Evolutionary conservation across 305 asterid species (phyloP).

Genomic region (Fraxinus xanthoxyloides): DNA sequence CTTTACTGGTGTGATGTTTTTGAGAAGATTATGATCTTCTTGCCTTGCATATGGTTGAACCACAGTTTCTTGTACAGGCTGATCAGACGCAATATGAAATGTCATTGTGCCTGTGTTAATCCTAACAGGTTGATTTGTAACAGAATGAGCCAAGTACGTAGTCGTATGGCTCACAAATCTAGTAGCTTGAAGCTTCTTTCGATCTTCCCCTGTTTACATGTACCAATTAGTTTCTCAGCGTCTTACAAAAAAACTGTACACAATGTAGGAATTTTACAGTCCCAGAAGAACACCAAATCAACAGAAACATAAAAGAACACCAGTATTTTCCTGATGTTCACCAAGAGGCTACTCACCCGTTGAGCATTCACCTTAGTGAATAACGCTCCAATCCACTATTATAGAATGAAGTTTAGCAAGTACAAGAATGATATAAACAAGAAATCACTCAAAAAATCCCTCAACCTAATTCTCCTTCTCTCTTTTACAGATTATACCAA

Average conservation of each 20-base stretch:
- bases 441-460: no score
- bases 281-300: no score
- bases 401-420: no score
- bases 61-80: slow-evolving; percentile 1
- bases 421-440: no score
- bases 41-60: slow-evolving; percentile 51
- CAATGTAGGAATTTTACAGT: no score
- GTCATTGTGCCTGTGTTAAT: slow-evolving; percentile 37
- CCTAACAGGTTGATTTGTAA: slow-evolving; percentile 34
- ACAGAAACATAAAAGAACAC: no score
- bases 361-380: no score
- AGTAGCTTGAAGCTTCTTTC: slow-evolving; percentile 31
- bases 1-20: slow-evolving; percentile 30
- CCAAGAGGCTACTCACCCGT: no score
- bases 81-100: slow-evolving; percentile 23
- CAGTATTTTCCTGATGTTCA: no score
- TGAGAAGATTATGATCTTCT: slow-evolving; percentile 24
- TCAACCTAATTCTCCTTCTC: no score
- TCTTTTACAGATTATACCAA: no score
- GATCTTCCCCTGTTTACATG: slow-evolving; percentile 39
- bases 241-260: neutral
- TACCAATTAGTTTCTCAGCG: neutral
- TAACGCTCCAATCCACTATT: no score
- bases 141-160: slow-evolving; percentile 37
- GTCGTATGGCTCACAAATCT: slow-evolving; percentile 42